A percentile compares a stretch with the other conserved stretches of the same genome.
phyloP scores from a whole-genome alignment of 805 yeast species.

The Danielia oregonensis region DNA sequence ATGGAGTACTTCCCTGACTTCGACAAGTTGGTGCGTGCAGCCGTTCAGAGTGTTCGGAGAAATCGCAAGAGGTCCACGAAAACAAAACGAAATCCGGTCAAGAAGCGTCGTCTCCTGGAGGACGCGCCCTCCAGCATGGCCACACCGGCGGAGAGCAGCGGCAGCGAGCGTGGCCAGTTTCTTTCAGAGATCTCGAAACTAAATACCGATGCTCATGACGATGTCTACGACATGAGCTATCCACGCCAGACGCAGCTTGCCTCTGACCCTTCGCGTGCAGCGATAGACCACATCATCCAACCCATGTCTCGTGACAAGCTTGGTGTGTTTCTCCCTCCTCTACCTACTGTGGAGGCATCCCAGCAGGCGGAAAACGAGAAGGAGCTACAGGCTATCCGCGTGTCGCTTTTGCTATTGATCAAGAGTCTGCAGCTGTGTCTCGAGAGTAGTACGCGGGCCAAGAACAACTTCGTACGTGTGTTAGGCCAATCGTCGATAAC shows the following conservation, averaged over 20 bases:
- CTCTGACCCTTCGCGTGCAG: constrained; percentile 41
- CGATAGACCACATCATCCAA: constrained; percentile 45
- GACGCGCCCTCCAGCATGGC: neutral
- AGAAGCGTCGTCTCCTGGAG: constrained; percentile 7
- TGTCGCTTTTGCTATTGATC: constrained; percentile 25
- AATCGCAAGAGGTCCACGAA: constrained; percentile 67
- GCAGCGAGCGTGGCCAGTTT: constrained; percentile 13
- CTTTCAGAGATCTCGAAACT: constrained; percentile 34
- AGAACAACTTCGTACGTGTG: constrained; percentile 38
- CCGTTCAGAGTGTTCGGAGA: constrained; percentile 87
- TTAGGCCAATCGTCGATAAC: constrained; percentile 57
- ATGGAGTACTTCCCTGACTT: constrained; percentile 62
- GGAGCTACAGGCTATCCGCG: constrained; percentile 7
- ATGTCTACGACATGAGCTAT: constrained; percentile 31
- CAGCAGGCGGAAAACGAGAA: constrained; percentile 9
- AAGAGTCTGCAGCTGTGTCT: constrained; percentile 64
- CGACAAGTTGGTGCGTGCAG: constrained; percentile 87
- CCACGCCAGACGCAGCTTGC: constrained; percentile 26
- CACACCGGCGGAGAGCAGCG: neutral
- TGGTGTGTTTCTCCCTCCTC: constrained; percentile 9
- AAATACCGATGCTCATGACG: constrained; percentile 32
- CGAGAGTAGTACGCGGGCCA: constrained; percentile 35
- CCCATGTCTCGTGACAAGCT: constrained; percentile 21
- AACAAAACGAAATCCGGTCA: constrained; percentile 16
- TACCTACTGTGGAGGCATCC: constrained; percentile 3